Percentiles rank a stretch among this genome's conserved stretches.
Evolutionary conservation across 2,329 filamentous ascomycete species (phyloP).

Genomic region (Plenodomus tracheiphilus): DNA sequence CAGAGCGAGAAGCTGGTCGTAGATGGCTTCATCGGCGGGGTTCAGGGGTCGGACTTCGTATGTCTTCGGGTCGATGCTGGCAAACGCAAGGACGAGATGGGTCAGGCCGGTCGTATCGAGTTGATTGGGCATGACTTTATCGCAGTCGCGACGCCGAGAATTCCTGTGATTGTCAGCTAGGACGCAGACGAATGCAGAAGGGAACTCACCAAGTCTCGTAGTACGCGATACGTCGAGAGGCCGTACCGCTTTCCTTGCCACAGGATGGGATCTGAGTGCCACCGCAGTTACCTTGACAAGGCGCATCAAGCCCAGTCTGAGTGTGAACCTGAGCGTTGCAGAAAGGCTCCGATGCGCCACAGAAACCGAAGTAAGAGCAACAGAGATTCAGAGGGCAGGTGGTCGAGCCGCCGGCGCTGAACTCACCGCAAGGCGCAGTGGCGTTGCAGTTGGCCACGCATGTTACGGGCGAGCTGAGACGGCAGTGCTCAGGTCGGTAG

Average conservation of each 20-base stretch:
- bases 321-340: constrained; percentile 5
- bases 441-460: constrained; percentile 44
- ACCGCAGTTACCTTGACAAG: constrained; percentile 13
- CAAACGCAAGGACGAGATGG: constrained; percentile 45
- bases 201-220: constrained; percentile 22
- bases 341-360: constrained; percentile 38
- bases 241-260: constrained; percentile 6
- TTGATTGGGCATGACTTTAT: constrained; percentile 22
- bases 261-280: constrained; percentile 10
- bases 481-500: constrained; percentile 18
- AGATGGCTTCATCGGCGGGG: constrained; percentile 19
- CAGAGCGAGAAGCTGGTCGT: constrained; percentile 19
- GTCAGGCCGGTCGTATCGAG: constrained; percentile 28
- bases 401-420: constrained; percentile 11
- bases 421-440: constrained; percentile 43
- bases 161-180: constrained; percentile 15
- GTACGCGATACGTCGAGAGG: constrained; percentile 21
- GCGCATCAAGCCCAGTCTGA: neutral
- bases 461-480: neutral
- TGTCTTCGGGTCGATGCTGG: constrained; percentile 44
- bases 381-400: constrained; percentile 19
- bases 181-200: too few species aligned
- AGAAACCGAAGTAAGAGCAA: constrained; percentile 45
- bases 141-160: constrained; percentile 20
- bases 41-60: constrained; percentile 27